A percentile compares a stretch with the other conserved stretches of the same genome.
Conservation (phyloP, 73 alveolate species). For the Diophrys sp. region DNA sequence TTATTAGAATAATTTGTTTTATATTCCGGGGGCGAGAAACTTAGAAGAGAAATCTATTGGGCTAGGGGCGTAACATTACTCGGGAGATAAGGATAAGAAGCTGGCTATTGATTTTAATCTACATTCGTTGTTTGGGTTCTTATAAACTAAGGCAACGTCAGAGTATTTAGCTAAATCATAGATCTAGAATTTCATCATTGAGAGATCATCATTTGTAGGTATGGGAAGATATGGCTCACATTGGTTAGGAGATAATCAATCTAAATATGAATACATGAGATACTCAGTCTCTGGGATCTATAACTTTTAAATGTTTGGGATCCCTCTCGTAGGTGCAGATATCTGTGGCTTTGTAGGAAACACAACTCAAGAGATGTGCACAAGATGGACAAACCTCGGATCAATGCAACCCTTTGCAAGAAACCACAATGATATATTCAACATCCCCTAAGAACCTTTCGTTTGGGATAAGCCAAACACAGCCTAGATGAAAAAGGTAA, state of each 20-base stretch:
- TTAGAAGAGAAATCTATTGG: constrained; percentile 48
- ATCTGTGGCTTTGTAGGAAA: constrained; percentile 95
- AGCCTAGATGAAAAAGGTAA: constrained; percentile 67
- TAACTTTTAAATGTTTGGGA: constrained; percentile 86
- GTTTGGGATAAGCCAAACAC: constrained; percentile 2
- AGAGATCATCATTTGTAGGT: constrained; percentile 18
- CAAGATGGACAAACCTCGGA: constrained; percentile 95
- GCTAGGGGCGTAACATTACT: constrained; percentile 73
- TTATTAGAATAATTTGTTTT: constrained; percentile 61
- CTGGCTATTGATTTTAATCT: constrained; percentile 65
- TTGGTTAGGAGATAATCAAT: constrained; percentile 97
- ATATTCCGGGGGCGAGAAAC: constrained; percentile 89
- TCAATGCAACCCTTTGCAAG: constrained; percentile 96
- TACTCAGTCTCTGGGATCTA: constrained; percentile 69
- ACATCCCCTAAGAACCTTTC: constrained; percentile 47
- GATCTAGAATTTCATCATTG: constrained; percentile 8
- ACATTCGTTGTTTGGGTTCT: constrained; percentile 64
- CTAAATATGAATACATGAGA: constrained; percentile 71
- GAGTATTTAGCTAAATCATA: constrained; percentile 2
- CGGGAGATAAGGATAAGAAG: constrained; percentile 69
- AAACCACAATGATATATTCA: constrained; percentile 84
- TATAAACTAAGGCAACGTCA: constrained; percentile 6
- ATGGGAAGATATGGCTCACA: constrained; percentile 72
- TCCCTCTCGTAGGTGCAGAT: constrained; percentile 95
- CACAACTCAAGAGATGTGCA: constrained; percentile 91